Percentiles rank a stretch among this genome's conserved stretches.
phyloP scores from a whole-genome alignment of 495 filamentous ascomycete species.

The Aspergillus sclerotiicarbonarius region DNA sequence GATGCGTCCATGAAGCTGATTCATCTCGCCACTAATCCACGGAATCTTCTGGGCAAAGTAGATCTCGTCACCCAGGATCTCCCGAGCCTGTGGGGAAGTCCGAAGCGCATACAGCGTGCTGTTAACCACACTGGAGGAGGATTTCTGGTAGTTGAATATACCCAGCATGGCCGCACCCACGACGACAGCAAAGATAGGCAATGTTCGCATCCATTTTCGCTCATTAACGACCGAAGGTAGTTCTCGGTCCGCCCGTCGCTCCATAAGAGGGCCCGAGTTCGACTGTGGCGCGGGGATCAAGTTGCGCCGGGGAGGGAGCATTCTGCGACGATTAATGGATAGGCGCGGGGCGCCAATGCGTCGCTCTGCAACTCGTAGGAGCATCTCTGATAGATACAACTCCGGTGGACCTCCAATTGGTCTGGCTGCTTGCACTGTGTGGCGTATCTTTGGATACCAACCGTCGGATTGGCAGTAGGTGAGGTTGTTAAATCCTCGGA shows the following conservation, averaged over 20 bases:
- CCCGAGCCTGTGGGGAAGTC: constrained; percentile 69
- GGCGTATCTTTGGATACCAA: background rate
- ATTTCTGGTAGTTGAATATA: constrained; percentile 99
- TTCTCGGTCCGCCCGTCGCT: constrained; percentile 76
- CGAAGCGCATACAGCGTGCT: constrained; percentile 89
- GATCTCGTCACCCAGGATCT: constrained; percentile 83
- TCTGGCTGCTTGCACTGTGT: background rate
- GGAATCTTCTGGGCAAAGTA: constrained; percentile 86
- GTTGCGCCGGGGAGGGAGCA: constrained; percentile 35
- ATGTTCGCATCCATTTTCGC: constrained; percentile 48
- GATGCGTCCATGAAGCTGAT: constrained; percentile 89
- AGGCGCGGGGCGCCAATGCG: constrained; percentile 22
- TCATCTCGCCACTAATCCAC: constrained; percentile 91
- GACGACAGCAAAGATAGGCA: constrained; percentile 58
- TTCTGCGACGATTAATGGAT: constrained; percentile 11
- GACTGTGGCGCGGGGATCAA: constrained; percentile 48
- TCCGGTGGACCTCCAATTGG: background rate
- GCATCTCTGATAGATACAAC: constrained; percentile 9
- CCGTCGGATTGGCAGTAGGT: background rate
- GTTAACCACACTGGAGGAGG: constrained; percentile 74
- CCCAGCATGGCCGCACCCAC: constrained; percentile 67
- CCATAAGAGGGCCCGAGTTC: constrained; percentile 67
- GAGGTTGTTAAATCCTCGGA: background rate
- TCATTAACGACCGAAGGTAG: constrained; percentile 53
- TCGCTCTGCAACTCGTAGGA: constrained; percentile 13